phyloP scores from a whole-genome alignment of 2,329 filamentous ascomycete species.

The Beauveria scarabaeidicola region DNA sequence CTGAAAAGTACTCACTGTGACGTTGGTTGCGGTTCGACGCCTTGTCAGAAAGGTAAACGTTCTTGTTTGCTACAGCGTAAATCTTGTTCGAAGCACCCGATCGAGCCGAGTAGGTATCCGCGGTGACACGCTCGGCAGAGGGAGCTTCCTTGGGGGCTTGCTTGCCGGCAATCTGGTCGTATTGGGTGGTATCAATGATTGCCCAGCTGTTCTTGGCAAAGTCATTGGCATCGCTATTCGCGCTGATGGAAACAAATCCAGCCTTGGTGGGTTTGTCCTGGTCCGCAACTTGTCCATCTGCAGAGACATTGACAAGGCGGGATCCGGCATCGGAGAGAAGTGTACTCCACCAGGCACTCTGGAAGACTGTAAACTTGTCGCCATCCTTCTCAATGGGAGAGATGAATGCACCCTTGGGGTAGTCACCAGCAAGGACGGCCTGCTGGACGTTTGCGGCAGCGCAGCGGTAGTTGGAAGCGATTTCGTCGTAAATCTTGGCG shows the following conservation, averaged over 20 bases:
- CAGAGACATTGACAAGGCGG: neutral
- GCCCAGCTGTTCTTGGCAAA: constrained; percentile 10
- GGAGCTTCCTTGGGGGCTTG: neutral
- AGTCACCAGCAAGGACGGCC: neutral
- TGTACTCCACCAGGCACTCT: constrained; percentile 6
- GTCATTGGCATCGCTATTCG: neutral
- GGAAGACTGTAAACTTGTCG: constrained; percentile 10
- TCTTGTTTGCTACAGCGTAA: constrained; percentile 7
- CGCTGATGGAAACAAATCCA: neutral
- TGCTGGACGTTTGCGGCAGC: constrained; percentile 9
- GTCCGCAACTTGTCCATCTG: neutral
- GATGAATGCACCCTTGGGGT: constrained; percentile 1
- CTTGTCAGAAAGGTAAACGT: constrained; percentile 11
- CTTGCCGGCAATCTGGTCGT: constrained; percentile 9
- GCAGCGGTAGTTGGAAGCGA: constrained; percentile 8
- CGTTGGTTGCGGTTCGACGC: constrained; percentile 8
- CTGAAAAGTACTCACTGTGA: constrained; percentile 1
- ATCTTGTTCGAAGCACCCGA: neutral
- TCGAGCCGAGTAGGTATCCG: neutral
- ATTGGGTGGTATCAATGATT: constrained; percentile 11
- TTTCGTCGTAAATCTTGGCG: neutral
- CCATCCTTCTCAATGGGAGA: constrained; percentile 4
- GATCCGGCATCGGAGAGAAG: constrained; percentile 9
- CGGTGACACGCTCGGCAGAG: neutral
- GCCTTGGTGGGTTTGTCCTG: neutral